Evolutionary conservation across 2,329 filamentous ascomycete species (phyloP), one percentile per base, ranked within the genome.

Genomic region (Beauveria bassiana): DNA sequence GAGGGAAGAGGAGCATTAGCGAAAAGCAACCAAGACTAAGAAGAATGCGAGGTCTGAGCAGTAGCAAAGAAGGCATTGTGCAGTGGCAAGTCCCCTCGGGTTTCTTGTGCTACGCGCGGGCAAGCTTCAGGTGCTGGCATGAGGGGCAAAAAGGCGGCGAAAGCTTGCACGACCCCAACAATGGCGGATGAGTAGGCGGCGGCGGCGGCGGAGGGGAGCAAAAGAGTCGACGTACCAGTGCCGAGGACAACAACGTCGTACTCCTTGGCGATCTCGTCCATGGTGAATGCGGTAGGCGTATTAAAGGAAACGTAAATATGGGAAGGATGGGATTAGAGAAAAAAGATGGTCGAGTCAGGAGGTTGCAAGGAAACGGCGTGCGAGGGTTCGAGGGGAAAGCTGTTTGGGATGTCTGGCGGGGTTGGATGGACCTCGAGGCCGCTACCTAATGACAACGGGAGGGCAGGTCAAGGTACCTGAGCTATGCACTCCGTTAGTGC

Each of bases 191-290:
- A 53, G 42, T 26, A 40, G 22, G 6, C 1, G 31, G 31, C 31
- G 31, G 31, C 31, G 31, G 47, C 47, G 42, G 49, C 42, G 53
- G 69, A 26, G 40, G 50, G 22, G 31, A 12, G 3, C 3, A 5
- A 38, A 38, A 38, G 26, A 16, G 16, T 78, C 85, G 9, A 78
- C 86, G 73, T 82, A 96, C 92, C 93, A 76, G 95, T 99, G 84
- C 95, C 95, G 75, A 99, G 86, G 75, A 99, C 95, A 75, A 99
- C 87, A 77, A 97, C 91, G 85, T 99, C 95, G 85, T 99, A 99
- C 79, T 97, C 93, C 74, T 91, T 90, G 69, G 93, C 91, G 74
- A 99, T 96, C 79, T 98, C 95, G 75, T 98, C 95, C 95, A 98
- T 98, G 79, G 65, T 84, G 72, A 63, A 46, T 58, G 47, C 34